Percentiles rank a stretch among this genome's conserved stretches.
Evolutionary conservation across 164 flowering plant genomes (phyloP).

Genomic region (Macadamia integrifolia): DNA sequence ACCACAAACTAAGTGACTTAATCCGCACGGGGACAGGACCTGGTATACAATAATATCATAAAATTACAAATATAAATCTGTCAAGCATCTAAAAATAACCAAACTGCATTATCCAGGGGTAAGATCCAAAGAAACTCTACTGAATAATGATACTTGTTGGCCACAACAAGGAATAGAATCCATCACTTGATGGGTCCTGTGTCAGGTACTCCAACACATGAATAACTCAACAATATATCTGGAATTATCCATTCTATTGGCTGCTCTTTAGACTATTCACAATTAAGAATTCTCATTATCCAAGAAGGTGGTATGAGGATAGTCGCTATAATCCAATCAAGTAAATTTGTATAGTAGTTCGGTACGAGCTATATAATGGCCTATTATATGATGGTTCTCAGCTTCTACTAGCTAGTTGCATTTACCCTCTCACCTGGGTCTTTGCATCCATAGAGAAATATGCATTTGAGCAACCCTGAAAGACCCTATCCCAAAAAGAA

Average conservation of each 20-base stretch:
- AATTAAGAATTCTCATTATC: neutral
- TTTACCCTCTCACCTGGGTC: conserved; percentile 50
- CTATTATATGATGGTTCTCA: neutral
- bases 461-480: conserved; percentile 70
- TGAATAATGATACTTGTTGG: too few species aligned
- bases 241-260: neutral
- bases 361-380: too few species aligned
- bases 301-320: neutral
- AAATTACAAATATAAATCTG: conserved; percentile 7
- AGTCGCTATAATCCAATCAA: too few species aligned
- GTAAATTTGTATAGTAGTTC: too few species aligned
- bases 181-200: neutral
- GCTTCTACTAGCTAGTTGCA: neutral
- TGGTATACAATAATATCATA: conserved; percentile 20
- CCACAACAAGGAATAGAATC: neutral
- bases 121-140: neutral
- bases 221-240: neutral
- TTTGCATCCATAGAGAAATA: conserved; percentile 77
- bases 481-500: conserved; percentile 82
- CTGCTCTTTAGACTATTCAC: neutral
- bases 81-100: neutral
- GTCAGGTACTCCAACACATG: neutral
- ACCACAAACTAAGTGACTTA: conserved; percentile 78
- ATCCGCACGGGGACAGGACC: conserved; percentile 91
- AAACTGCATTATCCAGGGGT: neutral